phyloP scores from a whole-genome alignment of 768 basidiomycete species.

The Tylopilus intermedius region DNA sequence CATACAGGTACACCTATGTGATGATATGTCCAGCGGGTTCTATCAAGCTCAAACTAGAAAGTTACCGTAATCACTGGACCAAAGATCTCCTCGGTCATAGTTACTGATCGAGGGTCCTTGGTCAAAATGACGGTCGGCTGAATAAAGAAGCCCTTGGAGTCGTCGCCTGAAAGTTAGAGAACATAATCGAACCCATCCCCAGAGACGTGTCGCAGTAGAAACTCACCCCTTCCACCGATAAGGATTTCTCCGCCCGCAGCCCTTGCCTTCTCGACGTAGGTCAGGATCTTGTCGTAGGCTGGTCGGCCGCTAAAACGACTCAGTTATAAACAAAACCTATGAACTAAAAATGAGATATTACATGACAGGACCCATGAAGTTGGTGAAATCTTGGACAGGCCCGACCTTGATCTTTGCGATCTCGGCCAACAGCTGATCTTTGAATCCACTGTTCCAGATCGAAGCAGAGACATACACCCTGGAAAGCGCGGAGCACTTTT shows the following conservation, averaged over 20 bases:
- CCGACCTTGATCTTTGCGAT: conserved; percentile 85
- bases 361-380: conserved; percentile 98
- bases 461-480: conserved; percentile 86
- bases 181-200: not conserved
- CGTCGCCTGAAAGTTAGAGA: conserved; percentile 51
- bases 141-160: conserved; percentile 89
- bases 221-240: conserved; percentile 72
- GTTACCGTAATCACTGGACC: conserved; percentile 88
- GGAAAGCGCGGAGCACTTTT: conserved; percentile 96
- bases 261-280: conserved; percentile 84
- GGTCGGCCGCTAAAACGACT: conserved; percentile 55
- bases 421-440: conserved; percentile 68
- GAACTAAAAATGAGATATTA: conserved; percentile 29
- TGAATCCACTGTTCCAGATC: conserved; percentile 84
- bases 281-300: conserved; percentile 83
- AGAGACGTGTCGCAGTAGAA: not conserved
- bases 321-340: not conserved
- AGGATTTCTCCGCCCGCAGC: conserved; percentile 85
- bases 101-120: conserved; percentile 82
- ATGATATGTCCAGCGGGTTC: not conserved
- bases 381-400: conserved; percentile 61
- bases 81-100: conserved; percentile 94
- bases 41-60: conserved; percentile 11
- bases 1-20: conserved; percentile 75
- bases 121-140: conserved; percentile 93